Evolutionary conservation across 441 rosid genomes (phyloP).

Genomic region (Corymbia calophylla): DNA sequence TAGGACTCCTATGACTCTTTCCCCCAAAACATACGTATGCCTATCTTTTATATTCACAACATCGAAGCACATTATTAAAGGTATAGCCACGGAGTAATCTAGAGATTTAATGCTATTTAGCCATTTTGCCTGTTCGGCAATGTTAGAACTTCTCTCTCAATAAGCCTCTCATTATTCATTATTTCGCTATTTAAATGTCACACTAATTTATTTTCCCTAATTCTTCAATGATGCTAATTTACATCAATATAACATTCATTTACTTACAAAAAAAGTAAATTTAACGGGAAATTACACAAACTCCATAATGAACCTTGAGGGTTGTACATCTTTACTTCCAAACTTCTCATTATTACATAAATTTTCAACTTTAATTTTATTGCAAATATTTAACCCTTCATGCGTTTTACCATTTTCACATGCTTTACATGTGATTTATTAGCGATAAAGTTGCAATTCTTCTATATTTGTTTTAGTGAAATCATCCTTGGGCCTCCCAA

Average conservation of each 20-base stretch:
- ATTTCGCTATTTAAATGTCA: fast-evolving
- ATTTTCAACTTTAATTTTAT: not conserved
- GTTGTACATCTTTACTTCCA: no score
- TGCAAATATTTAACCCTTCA: not conserved
- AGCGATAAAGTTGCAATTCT: no score
- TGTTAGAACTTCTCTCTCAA: not conserved
- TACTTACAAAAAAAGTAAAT: not conserved
- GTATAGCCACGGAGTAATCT: not conserved
- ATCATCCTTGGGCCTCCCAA: not conserved
- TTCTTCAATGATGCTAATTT: not conserved
- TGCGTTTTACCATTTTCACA: not conserved
- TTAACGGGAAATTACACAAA: not conserved
- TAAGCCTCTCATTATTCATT: not conserved
- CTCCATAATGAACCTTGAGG: not conserved
- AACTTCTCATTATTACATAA: no score
- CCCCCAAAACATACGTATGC: not conserved
- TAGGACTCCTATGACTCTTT: not conserved
- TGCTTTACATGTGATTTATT: not conserved
- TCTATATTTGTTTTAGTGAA: no score
- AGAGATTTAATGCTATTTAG: not conserved
- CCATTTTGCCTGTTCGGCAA: not conserved
- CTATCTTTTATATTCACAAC: not conserved
- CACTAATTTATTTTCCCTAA: not conserved
- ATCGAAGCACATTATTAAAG: no score
- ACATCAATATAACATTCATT: not conserved